Evolutionary conservation across 306 rosid genomes (phyloP), one percentile per base, ranked within the genome.

Genomic region (Dicorynia guianensis): DNA sequence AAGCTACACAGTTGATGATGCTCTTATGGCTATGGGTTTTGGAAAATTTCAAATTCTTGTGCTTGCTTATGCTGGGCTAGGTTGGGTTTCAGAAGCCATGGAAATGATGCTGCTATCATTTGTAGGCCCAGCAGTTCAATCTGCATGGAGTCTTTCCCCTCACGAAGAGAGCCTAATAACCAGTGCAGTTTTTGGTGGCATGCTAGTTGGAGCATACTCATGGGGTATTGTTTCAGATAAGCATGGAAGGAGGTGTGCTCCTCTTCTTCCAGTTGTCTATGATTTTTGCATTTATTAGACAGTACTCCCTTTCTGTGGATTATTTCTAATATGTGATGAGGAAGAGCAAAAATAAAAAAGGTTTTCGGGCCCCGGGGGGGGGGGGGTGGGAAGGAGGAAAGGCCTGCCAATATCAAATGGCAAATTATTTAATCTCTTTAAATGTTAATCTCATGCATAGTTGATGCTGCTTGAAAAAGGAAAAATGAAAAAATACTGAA

Each of bases 61-160:
- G 77, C 96, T 95, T 63, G 82, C 44, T 67, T 95, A 95, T 75
- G 99, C 99, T 4, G 99, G 99, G 69, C 77, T 92, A 86, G 97
- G 96, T 62, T 95, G 99, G 97, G 39, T 89, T 67, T 90, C 99
- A 58, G 99, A 95, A 84, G 99, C 97, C 38, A 95, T 95, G 99
- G 99, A 95, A 87, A 86, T 95, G 99, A 95, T 95, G 99, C 63
- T 95, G 19, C 97, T 95, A 38, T 95, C 97, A 25, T 90, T 95
- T 80, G 89, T 95, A 4, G 99, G 99, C 62, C 97, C 99, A 7
- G 99, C 99, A 8, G 93, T 92, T 77, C 89, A 85, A 76, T 85
- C 97, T 60, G 84, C 82, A n/a, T 92, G 96, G 97, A 79, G 11
- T 77, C 93, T 95, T 83, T 90, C 99, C 59, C 39, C 99, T 69